These are phyloP conservation scores for Chrysoporthe cubensis DNA, from an alignment of 2,329 filamentous ascomycete genomes.

Conservation along the genomic window DNA sequence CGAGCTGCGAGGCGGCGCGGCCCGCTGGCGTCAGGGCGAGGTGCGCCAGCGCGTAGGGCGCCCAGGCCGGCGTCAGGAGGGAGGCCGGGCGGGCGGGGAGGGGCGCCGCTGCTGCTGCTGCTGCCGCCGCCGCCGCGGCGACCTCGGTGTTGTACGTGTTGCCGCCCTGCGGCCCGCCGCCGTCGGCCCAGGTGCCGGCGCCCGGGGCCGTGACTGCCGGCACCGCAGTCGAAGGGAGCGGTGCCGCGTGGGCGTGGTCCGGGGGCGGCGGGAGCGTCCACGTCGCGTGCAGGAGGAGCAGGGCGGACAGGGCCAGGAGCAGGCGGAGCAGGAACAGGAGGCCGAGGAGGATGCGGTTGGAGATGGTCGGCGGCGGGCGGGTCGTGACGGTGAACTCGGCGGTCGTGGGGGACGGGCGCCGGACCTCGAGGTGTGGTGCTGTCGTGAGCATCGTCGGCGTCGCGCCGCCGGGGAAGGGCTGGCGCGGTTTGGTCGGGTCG, in stretches of 20 bases:
- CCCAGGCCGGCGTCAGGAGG: slow-evolving; percentile 28
- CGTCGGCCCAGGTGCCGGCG: neutral
- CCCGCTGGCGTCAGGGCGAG: slow-evolving; percentile 39
- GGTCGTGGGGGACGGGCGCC: slow-evolving; percentile 83
- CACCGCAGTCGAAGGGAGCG: neutral
- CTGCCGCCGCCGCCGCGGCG: neutral
- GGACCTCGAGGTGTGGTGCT: slow-evolving; percentile 61
- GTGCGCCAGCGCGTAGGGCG: slow-evolving; percentile 35
- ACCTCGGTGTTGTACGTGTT: neutral
- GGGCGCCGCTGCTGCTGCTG: slow-evolving; percentile 22
- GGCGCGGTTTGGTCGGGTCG: no score
- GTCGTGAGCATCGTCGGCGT: slow-evolving; percentile 61
- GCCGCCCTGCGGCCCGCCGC: neutral
- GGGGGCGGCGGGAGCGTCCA: slow-evolving; percentile 41
- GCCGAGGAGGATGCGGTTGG: slow-evolving; percentile 50
- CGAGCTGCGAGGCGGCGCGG: slow-evolving; percentile 34
- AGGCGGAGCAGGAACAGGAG: slow-evolving; percentile 50
- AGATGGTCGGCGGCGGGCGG: slow-evolving; percentile 57
- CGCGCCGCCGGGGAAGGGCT: no score
- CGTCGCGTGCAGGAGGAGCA: slow-evolving; percentile 55
- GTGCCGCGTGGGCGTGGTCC: slow-evolving; percentile 1
- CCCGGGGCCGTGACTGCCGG: neutral
- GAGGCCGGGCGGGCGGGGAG: slow-evolving; percentile 26
- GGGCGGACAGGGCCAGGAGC: slow-evolving; percentile 43
- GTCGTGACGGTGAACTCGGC: slow-evolving; percentile 91